phyloP scores from a whole-genome alignment of 495 filamentous ascomycete species.

The Talaromyces stipitatus region DNA sequence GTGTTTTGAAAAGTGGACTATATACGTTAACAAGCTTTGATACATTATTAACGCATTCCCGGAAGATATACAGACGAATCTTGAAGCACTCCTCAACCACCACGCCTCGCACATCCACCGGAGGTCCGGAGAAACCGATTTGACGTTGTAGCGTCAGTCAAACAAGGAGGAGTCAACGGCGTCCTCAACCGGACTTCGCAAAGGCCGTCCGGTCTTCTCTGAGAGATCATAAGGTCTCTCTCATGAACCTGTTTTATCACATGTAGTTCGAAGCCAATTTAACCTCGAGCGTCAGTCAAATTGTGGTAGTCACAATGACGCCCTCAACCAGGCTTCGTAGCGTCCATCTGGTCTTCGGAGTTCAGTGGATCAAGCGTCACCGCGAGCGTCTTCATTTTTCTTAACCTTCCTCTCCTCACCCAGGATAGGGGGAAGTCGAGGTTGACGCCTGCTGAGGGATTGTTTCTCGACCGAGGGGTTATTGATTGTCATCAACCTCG shows the following conservation, averaged over 20 bases:
- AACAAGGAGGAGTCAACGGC: background rate
- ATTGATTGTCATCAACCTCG: no score
- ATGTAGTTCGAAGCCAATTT: background rate
- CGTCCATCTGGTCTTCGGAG: background rate
- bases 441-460: background rate
- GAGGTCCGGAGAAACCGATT: slow-evolving; percentile 1
- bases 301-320: background rate
- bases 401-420: background rate
- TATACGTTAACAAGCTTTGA: no score
- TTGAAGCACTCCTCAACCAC: no score
- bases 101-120: background rate
- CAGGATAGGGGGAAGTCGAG: background rate
- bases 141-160: slow-evolving; percentile 2
- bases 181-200: slow-evolving; percentile 3
- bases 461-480: background rate
- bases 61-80: no score
- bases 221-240: slow-evolving; percentile 5
- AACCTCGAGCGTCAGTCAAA: slow-evolving; percentile 3
- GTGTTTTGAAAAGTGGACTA: no score
- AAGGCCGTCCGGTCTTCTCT: slow-evolving; percentile 1
- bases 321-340: background rate
- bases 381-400: background rate
- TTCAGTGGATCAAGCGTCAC: background rate
- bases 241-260: background rate
- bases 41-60: no score